These are phyloP conservation scores for Mycogone perniciosa DNA, from an alignment of 2,329 filamentous ascomycete genomes.

Conservation along the genomic window DNA sequence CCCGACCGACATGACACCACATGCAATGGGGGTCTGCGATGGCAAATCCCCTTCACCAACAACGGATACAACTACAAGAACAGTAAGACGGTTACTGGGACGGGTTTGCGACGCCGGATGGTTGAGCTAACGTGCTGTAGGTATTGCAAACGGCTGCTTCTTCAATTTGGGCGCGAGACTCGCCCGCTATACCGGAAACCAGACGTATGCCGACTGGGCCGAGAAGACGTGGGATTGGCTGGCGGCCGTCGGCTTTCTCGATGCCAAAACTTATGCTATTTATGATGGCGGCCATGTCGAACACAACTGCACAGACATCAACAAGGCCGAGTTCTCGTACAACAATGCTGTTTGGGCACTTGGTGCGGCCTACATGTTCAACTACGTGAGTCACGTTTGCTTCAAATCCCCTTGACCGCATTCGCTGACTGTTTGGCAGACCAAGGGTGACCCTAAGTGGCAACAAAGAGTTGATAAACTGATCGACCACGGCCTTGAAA, in stretches of 20 bases:
- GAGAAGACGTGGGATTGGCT: conserved; percentile 59
- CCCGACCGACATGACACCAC: conserved; percentile 52
- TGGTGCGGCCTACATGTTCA: conserved; percentile 60
- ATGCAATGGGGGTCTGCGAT: conserved; percentile 59
- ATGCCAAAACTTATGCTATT: conserved; percentile 51
- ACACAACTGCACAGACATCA: conserved; percentile 48
- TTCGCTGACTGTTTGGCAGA: conserved; percentile 26
- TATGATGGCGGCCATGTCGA: conserved; percentile 51
- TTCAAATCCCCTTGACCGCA: not conserved
- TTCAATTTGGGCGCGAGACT: conserved; percentile 64
- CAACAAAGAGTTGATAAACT: conserved; percentile 38
- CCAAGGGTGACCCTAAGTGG: conserved; percentile 46
- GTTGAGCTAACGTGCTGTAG: not conserved
- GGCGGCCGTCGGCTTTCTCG: conserved; percentile 49
- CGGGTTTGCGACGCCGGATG: not conserved
- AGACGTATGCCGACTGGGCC: conserved; percentile 59
- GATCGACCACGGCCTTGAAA: conserved; percentile 30
- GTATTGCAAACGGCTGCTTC: conserved; percentile 54
- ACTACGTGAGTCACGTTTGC: conserved; percentile 36
- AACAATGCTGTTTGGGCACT: conserved; percentile 52
- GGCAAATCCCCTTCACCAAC: conserved; percentile 73
- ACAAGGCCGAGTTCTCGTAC: conserved; percentile 54
- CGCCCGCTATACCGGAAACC: conserved; percentile 61
- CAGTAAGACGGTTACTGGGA: conserved; percentile 25
- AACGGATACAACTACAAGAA: conserved; percentile 73